Evolutionary conservation across 2,329 filamentous ascomycete genomes (phyloP).

Genomic region (Nannizziopsis arthrosporioides): DNA sequence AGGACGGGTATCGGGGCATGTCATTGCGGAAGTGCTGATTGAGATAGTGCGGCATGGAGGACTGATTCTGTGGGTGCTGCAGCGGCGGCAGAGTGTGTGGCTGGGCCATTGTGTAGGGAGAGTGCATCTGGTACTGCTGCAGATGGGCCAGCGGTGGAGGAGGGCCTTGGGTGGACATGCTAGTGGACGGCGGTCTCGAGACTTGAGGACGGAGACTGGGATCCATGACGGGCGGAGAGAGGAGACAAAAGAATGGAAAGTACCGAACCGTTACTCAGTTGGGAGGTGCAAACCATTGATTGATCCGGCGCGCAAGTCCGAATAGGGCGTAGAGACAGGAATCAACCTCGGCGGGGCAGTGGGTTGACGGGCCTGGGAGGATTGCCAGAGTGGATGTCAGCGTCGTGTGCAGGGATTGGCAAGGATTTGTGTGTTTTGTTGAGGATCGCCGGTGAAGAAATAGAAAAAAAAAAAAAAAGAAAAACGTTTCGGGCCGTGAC

Average conservation of each 20-base stretch:
- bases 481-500: constrained; percentile 4
- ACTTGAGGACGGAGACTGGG: constrained; percentile 35
- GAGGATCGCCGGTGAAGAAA: background rate
- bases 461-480: too few species aligned
- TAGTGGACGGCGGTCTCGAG: constrained; percentile 36
- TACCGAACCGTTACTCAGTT: constrained; percentile 9
- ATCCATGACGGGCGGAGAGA: constrained; percentile 26
- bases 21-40: constrained; percentile 34
- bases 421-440: background rate
- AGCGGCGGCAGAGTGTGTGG: constrained; percentile 37
- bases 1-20: constrained; percentile 33
- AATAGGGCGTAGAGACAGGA: constrained; percentile 2
- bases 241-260: constrained; percentile 1
- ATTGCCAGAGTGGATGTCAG: background rate
- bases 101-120: constrained; percentile 34
- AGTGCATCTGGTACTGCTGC: constrained; percentile 39
- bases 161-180: constrained; percentile 26
- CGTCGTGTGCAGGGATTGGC: background rate
- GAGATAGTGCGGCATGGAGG: constrained; percentile 35
- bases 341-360: background rate
- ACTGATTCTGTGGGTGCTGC: constrained; percentile 36
- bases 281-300: constrained; percentile 16
- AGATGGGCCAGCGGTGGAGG: constrained; percentile 36
- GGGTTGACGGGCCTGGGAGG: background rate
- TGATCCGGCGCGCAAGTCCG: background rate